Percentiles rank a stretch among this genome's conserved stretches.
These are phyloP conservation scores for Prunus mongolica DNA, from an alignment of 306 rosid genomes.

Conservation along the genomic window DNA sequence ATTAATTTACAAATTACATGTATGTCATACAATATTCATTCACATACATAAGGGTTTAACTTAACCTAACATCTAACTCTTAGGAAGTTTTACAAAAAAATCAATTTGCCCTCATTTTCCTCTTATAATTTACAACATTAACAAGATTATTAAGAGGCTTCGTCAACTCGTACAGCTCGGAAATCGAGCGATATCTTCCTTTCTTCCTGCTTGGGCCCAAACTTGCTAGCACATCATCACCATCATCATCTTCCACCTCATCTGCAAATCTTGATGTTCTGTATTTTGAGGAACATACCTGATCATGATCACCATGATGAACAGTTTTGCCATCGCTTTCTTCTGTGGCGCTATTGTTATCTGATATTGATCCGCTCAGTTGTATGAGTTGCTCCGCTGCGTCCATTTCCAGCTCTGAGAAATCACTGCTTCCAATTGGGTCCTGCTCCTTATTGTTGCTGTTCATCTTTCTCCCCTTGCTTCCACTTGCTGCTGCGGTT, in stretches of 20 bases:
- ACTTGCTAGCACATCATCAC: background rate
- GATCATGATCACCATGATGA: background rate
- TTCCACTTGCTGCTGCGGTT: background rate
- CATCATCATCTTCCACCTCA: background rate
- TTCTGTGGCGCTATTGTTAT: background rate
- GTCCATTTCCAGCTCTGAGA: background rate
- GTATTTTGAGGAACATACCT: background rate
- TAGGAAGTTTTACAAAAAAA: too few relatives aligned
- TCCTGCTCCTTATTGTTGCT: background rate
- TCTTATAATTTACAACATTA: background rate
- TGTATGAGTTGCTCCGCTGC: background rate
- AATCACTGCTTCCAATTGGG: background rate
- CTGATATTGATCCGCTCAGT: background rate
- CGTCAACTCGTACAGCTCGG: background rate
- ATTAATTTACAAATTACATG: too few relatives aligned
- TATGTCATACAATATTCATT: too few relatives aligned
- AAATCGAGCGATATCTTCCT: background rate
- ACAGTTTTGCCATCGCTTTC: background rate
- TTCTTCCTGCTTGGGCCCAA: background rate
- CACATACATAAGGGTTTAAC: too few relatives aligned
- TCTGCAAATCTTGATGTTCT: background rate
- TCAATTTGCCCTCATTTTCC: background rate
- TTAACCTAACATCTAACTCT: too few relatives aligned
- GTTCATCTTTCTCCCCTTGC: background rate
- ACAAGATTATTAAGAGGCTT: background rate